phyloP scores from a whole-genome alignment of 768 basidiomycete species.

The Boletus subcaerulescens region DNA sequence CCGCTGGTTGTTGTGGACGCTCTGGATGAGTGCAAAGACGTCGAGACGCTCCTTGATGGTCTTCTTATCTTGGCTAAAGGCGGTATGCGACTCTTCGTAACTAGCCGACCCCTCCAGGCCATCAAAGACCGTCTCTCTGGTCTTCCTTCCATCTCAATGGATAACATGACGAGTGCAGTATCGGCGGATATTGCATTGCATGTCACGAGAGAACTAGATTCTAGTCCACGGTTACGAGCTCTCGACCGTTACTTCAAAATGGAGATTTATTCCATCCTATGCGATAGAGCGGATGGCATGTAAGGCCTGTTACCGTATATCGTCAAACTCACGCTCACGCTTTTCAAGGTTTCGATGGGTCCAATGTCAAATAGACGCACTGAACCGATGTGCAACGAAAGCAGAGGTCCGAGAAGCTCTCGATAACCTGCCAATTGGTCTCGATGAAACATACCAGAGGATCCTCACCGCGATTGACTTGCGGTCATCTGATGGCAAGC shows the following conservation, averaged over 20 bases:
- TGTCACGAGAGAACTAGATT: conserved; percentile 10
- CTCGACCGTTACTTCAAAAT: conserved; percentile 5
- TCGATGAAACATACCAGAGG: no score
- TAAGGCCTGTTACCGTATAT: background rate
- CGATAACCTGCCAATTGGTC: no score
- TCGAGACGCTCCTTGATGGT: background rate
- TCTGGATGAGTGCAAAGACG: conserved; percentile 16
- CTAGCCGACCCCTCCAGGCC: conserved; percentile 12
- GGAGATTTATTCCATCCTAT: conserved; percentile 6
- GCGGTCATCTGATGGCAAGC: no score
- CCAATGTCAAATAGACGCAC: no score
- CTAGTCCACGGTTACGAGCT: conserved; percentile 4
- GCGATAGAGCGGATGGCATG: conserved; percentile 19
- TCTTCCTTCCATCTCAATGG: conserved; percentile 9
- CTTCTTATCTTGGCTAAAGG: no score
- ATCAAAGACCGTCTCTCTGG: conserved; percentile 7
- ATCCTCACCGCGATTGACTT: no score
- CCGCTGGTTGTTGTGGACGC: conserved; percentile 12
- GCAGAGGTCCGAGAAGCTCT: no score
- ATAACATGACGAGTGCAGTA: background rate
- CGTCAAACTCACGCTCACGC: background rate
- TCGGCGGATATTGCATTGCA: conserved; percentile 13
- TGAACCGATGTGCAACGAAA: no score
- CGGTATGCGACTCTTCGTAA: conserved; percentile 13
- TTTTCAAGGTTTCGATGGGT: no score